These are phyloP conservation scores for Theileria orientalis DNA, from an alignment of 169 alveolate genomes.

Conservation along the genomic window DNA sequence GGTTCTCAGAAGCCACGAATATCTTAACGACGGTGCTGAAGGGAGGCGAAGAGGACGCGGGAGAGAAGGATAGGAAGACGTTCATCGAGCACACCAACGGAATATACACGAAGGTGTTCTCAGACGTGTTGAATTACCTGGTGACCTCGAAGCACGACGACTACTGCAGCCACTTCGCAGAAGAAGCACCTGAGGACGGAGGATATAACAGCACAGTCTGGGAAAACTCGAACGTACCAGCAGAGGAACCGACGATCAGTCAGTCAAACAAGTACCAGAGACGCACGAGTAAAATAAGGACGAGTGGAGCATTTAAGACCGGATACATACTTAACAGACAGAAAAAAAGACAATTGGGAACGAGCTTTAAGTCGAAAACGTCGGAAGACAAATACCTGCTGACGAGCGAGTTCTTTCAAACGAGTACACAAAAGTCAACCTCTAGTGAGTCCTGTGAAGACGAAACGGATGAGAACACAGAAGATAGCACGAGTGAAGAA, in stretches of 20 bases:
- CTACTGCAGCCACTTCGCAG: not conserved
- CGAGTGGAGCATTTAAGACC: not conserved
- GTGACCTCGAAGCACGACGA: not conserved
- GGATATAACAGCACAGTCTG: not conserved
- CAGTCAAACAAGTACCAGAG: not conserved
- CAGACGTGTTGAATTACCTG: slow-evolving; percentile 11
- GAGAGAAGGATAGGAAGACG: not conserved
- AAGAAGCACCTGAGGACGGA: not conserved
- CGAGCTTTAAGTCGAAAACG: not conserved
- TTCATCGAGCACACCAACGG: slow-evolving; percentile 1
- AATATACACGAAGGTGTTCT: slow-evolving; percentile 1
- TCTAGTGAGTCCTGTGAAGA: no score
- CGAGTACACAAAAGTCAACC: no score
- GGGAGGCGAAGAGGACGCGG: not conserved
- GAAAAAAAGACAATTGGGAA: not conserved
- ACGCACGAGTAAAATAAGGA: not conserved
- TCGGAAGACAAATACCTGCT: not conserved
- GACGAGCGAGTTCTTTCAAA: not conserved
- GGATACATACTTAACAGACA: not conserved
- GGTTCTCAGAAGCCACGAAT: slow-evolving; percentile 1
- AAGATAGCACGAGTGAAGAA: not conserved
- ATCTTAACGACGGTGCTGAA: not conserved
- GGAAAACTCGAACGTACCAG: not conserved
- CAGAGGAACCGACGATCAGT: not conserved
- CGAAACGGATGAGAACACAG: not conserved